Base-by-base conservation (phyloP, 192 early-diverging fungal genomes). In the Backusella liffmaniae region DNA sequence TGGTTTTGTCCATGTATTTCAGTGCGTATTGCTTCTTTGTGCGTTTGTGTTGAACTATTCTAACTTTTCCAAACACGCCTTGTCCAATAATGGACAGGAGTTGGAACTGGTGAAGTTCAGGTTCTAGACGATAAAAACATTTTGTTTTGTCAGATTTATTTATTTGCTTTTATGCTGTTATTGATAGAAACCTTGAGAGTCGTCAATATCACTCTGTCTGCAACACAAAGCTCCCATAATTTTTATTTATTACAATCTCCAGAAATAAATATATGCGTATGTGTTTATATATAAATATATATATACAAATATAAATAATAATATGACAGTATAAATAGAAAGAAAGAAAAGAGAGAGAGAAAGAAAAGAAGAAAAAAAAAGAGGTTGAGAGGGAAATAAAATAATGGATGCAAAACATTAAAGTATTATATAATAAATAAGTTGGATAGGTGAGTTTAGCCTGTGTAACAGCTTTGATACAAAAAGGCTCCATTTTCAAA, bases 1-100 rank as follows among this genome's bases (percentile, higher is more conserved):
- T 88, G n/a, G 81, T 79, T 79, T 96, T 96, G 75, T 91, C 89
- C 74, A 96, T 96, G 77, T 94, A 94, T 79, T 96, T 96, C 21
- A 96, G 85, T 26, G 95, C 95, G 77, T 88, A 95, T 66, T 91
- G 82, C 36, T 86, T 88, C 35, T 85, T 86, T 66, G 91, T 86
- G 74, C 93, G 88, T 65, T 87, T 88, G 73, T 94, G 89, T 79
- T 94, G 88, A 18, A 94, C 93, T 62, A 96, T 90, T 26, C 93
- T 89, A 69, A 96, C 94, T 87, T 95, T 95, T 56, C 95, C 94
- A 80, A 96, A 96, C 1, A 94, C 92, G 16, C 95, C 95, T 80
- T 90, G 89, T 2, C 95, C 95, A 79, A 96, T 88, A 65, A 89
- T 89, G 36, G 90, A 79, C 29, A 93, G 83, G 65, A 96, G 77